phyloP scores from a whole-genome alignment of 2,329 filamentous ascomycete genomes.

The Neofusicoccum kwambonambiense region DNA sequence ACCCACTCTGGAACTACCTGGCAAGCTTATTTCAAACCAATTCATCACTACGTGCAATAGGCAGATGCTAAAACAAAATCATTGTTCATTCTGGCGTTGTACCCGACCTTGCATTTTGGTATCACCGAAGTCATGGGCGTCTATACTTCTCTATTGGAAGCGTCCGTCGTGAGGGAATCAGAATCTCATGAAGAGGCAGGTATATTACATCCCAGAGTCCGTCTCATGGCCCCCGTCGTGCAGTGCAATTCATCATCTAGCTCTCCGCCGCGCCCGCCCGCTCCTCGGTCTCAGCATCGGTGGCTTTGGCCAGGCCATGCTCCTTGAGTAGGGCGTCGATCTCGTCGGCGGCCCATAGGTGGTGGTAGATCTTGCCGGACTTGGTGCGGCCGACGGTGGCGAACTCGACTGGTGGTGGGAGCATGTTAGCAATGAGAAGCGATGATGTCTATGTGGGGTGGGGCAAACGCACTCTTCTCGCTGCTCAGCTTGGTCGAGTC shows the following conservation, averaged over 20 bases:
- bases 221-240: conserved; percentile 1
- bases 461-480: conserved; percentile 82
- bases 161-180: neutral
- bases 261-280: conserved; percentile 20
- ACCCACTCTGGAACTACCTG: too few species aligned
- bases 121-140: conserved; percentile 3
- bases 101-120: neutral
- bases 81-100: too few species aligned
- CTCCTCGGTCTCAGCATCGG: conserved; percentile 32
- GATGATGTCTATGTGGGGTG: neutral
- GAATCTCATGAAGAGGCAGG: conserved; percentile 14
- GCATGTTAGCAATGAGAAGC: neutral
- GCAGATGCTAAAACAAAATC: neutral
- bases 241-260: conserved; percentile 15
- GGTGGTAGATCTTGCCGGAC: conserved; percentile 95
- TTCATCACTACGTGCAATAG: too few species aligned
- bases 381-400: conserved; percentile 95
- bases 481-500: conserved; percentile 98
- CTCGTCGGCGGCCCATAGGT: conserved; percentile 94
- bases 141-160: conserved; percentile 13
- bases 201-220: conserved; percentile 17
- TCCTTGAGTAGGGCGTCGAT: conserved; percentile 92
- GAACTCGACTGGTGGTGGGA: conserved; percentile 72
- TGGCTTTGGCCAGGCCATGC: conserved; percentile 80
- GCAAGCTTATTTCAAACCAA: too few species aligned